A percentile compares a stretch with the other conserved stretches of the same genome.
Evolutionary conservation across 2,329 filamentous ascomycete genomes (phyloP).

Genomic region (Sporothrix pseudoabietina): DNA sequence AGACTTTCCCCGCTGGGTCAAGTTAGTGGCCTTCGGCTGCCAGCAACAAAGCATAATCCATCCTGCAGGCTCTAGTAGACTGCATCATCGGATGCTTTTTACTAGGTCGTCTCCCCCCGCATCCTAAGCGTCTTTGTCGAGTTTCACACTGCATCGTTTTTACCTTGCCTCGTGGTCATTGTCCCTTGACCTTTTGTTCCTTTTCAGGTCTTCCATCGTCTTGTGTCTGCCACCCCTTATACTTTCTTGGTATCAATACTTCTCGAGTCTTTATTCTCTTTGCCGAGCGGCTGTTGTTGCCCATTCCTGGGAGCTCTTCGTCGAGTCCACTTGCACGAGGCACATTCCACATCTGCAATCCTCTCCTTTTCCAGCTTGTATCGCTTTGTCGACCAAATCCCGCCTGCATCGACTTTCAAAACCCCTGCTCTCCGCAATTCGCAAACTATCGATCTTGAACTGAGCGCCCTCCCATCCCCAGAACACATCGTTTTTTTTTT

Average conservation of each 20-base stretch:
- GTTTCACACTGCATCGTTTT: background rate
- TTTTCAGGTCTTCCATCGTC: background rate
- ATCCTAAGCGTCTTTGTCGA: background rate
- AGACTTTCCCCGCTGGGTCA: constrained; percentile 4
- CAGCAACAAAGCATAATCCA: constrained; percentile 17
- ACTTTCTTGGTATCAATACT: background rate
- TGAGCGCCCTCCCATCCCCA: background rate
- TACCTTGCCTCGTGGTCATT: background rate
- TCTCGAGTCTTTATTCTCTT: background rate
- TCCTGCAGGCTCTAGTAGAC: background rate
- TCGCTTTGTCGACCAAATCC: background rate
- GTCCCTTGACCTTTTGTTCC: background rate
- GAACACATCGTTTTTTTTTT: constrained; percentile 14
- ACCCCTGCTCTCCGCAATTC: background rate
- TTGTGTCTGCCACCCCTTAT: background rate
- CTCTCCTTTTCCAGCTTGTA: background rate
- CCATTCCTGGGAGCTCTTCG: background rate
- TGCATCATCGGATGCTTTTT: background rate
- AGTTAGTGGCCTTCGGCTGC: background rate
- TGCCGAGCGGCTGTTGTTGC: background rate
- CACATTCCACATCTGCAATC: background rate
- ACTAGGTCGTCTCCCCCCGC: background rate
- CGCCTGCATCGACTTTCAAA: background rate
- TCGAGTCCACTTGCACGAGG: background rate
- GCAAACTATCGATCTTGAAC: background rate